These are phyloP conservation scores for Ramalina intermedia DNA, from an alignment of 495 filamentous ascomycete genomes.

Conservation along the genomic window DNA sequence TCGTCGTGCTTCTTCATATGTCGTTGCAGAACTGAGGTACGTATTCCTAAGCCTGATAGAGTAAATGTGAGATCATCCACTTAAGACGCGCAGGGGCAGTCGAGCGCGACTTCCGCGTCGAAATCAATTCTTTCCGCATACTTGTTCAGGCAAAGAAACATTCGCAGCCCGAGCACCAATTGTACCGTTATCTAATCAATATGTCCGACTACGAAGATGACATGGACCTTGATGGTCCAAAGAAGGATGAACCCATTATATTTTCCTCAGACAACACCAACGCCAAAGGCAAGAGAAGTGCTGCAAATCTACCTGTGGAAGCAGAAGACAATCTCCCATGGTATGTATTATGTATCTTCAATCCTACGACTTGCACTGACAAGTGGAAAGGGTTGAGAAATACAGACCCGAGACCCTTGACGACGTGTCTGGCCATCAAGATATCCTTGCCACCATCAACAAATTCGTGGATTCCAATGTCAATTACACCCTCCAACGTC, in stretches of 20 bases:
- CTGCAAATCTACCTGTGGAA: conserved; percentile 83
- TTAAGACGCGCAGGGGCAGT: no score
- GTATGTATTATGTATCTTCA: conserved; percentile 29
- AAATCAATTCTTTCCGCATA: no score
- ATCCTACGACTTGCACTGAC: conserved; percentile 11
- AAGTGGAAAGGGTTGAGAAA: conserved; percentile 76
- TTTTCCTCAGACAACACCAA: conserved; percentile 44
- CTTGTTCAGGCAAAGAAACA: no score
- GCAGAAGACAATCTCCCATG: conserved; percentile 92
- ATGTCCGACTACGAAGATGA: conserved; percentile 93
- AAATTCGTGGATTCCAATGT: conserved; percentile 87
- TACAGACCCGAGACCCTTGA: conserved; percentile 77
- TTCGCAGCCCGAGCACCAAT: no score
- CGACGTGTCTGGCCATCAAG: conserved; percentile 95
- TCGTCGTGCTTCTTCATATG: no score
- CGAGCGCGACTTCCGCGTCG: no score
- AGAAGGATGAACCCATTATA: conserved; percentile 40
- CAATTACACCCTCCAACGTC: conserved; percentile 5
- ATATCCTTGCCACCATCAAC: conserved; percentile 94
- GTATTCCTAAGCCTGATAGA: no score
- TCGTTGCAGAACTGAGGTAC: no score
- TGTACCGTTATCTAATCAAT: conserved; percentile 1
- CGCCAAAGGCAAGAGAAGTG: conserved; percentile 76
- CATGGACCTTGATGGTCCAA: conserved; percentile 64
- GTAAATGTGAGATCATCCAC: no score